Evolutionary conservation across 192 early-diverging fungal genomes (phyloP), one percentile per base, ranked within the genome.

Genomic region (Linnemannia zychae): DNA sequence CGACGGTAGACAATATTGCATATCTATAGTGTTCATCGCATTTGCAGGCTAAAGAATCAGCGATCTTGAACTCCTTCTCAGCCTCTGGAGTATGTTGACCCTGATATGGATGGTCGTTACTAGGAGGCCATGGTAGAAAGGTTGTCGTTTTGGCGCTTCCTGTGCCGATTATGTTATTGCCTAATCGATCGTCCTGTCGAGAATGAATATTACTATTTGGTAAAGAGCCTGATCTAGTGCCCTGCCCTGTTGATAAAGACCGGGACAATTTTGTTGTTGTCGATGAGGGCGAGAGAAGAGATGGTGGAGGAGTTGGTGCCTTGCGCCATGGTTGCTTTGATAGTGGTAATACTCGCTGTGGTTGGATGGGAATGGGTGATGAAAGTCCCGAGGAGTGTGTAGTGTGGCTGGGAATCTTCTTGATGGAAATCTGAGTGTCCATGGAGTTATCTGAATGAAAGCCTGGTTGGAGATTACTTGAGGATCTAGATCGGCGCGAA

Each of bases 211-310:
- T 31, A 15, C 7, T 17, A 9, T 36, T 40, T 40, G 22, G 67
- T n/a, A 18, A 20, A 68, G 33, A 68, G 1, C 67, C 33, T 7
- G 37, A 40, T n/a, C 50, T 53, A 33, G 52, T 31, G 3, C 72
- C 67, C 18, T 71, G 79, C 4, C 69, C 52, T 71, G 79, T 80
- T 7, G 79, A 80, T 7, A 52, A 75, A 0, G 79, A 80, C 17
- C 24, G 67, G 3, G 79, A 80, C 13, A 80, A 72, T 18, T 80
- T 80, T n/a, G 79, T 80, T 1, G 79, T 80, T 18, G 79, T 57
- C 9, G 75, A 38, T 3, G 79, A 70, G 2, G 72, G 79, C 24
- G 79, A 80, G 40, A 80, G 72, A 28, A 80, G 48, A 18, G 60
- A 75, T 20, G 79, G 79, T 18, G 79, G 79, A 11, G 79, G 72